A percentile compares a stretch with the other conserved stretches of the same genome.
Conservation (phyloP, 106 monocot genomes). For the Chionographis japonica region DNA sequence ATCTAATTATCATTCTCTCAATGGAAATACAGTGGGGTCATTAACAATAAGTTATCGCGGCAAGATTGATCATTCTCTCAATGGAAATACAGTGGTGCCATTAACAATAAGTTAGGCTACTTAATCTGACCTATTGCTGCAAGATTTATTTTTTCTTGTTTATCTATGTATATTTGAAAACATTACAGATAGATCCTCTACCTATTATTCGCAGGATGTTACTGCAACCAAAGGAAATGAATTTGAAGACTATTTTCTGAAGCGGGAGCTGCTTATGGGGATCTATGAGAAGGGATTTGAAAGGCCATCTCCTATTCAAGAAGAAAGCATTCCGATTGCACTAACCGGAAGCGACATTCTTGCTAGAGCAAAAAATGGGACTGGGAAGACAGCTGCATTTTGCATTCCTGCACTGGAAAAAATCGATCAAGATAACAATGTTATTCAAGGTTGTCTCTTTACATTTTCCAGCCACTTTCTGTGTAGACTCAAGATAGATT, state of each 20-base stretch:
- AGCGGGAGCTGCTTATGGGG: conserved; percentile 95
- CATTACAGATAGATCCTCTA: not conserved
- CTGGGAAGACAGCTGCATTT: conserved; percentile 94
- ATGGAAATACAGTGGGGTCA: no score
- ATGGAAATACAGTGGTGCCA: not conserved
- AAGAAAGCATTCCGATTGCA: conserved; percentile 95
- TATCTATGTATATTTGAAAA: no score
- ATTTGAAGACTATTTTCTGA: conserved; percentile 97
- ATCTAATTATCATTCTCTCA: no score
- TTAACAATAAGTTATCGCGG: no score
- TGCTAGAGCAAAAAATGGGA: conserved; percentile 98
- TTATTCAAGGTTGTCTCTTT: conserved; percentile 70
- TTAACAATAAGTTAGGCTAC: not conserved
- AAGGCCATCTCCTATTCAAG: conserved; percentile 92
- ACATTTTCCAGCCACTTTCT: not conserved
- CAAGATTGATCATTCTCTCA: no score
- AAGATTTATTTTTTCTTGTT: no score
- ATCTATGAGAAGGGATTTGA: conserved; percentile 97
- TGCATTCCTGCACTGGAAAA: conserved; percentile 94
- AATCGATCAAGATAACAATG: conserved; percentile 83
- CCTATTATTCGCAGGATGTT: conserved; percentile 61
- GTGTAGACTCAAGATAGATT: not conserved
- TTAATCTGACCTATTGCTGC: no score
- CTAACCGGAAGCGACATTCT: conserved; percentile 92
- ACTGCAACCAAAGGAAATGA: conserved; percentile 99